Conservation (phyloP, 352 stramenopile species). For the Pythium insidiosum region DNA sequence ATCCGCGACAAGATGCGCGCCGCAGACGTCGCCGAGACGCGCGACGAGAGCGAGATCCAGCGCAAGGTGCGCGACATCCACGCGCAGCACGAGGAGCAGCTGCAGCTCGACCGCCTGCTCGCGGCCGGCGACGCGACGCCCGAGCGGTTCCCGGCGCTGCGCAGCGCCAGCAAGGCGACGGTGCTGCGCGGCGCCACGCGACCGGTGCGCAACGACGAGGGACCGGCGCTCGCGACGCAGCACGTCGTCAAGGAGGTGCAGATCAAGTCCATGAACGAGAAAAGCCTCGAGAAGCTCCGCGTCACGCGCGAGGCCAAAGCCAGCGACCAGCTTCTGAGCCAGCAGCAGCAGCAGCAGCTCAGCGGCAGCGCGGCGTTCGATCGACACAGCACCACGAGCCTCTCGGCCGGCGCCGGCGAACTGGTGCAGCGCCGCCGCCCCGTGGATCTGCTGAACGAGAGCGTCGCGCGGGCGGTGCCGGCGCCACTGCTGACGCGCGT, state of each 20-base stretch:
- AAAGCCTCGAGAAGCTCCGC: slow-evolving; percentile 78
- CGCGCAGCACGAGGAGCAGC: slow-evolving; percentile 63
- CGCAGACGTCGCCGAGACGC: slow-evolving; percentile 59
- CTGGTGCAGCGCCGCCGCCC: slow-evolving; percentile 45
- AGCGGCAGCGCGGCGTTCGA: slow-evolving; percentile 18
- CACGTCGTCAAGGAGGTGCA: slow-evolving; percentile 85
- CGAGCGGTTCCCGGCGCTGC: slow-evolving; percentile 57
- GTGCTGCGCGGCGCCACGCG: slow-evolving; percentile 53
- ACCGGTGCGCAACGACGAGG: slow-evolving; percentile 61
- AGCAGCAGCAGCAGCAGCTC: not conserved
- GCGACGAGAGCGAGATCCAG: slow-evolving; percentile 59
- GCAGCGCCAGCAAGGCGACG: slow-evolving; percentile 50
- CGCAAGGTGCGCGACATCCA: slow-evolving; percentile 55
- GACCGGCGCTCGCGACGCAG: slow-evolving; percentile 45
- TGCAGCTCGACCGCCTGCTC: slow-evolving; percentile 76
- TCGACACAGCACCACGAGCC: slow-evolving; percentile 15
- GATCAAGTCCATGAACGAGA: slow-evolving; percentile 85
- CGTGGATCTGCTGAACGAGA: slow-evolving; percentile 59
- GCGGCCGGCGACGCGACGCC: slow-evolving; percentile 27
- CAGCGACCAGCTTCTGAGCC: slow-evolving; percentile 13
- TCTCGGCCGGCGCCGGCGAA: slow-evolving; percentile 12
- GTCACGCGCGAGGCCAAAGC: slow-evolving; percentile 65
- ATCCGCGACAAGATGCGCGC: slow-evolving; percentile 82
- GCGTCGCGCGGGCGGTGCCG: slow-evolving; percentile 26
- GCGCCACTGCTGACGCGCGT: slow-evolving; percentile 15